Evolutionary conservation across 2,329 filamentous ascomycete species (phyloP), one percentile per base, ranked within the genome.

Genomic region (Dichotomopilus funicola): DNA sequence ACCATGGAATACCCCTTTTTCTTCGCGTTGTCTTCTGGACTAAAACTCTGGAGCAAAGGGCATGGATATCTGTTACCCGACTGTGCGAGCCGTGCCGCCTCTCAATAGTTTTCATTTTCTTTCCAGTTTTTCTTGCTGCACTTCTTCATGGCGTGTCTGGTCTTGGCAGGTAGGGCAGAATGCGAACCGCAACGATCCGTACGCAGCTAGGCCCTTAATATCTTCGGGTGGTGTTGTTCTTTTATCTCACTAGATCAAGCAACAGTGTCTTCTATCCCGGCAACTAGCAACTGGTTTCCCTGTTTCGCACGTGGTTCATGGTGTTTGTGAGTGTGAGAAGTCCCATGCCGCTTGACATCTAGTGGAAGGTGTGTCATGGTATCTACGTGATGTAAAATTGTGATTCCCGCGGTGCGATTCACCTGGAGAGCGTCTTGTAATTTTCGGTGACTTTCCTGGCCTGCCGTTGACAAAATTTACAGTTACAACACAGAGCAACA

Each of bases 1-100:
- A 57, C 54, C 56, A 60, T 57, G 60, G 57, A 62, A 63, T 63
- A 62, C 58, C 61, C 59, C 19, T 48, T 33, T 54, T 40, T 52
- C 50, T 50, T 56, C 27, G 13, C 42, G 45, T 55, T 51, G 42
- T 41, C 49, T 60, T 58, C 58, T 60, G 56, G 56, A 55, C 53
- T 52, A 56, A 61, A 53, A 36, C 35, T 41, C 40, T 37, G 48
- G 56, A 42, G 37, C 45, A 51, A 34, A 47, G 37, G 37, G 38
- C 8, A 36, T 42, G 49, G 49, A 48, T 7, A 35, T 44, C 33
- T 54, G 33, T 48, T 34, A 46, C 38, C 50, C 41, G 35, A 53
- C 19, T 51, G 35, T 27, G 41, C 37, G 49, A 27, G 37, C 34
- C 36, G 52, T 9, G 12, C 40, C 49, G 13, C 44, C 44, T 47